phyloP scores from a whole-genome alignment of 2,329 filamentous ascomycete genomes.

The Neurospora sp. region DNA sequence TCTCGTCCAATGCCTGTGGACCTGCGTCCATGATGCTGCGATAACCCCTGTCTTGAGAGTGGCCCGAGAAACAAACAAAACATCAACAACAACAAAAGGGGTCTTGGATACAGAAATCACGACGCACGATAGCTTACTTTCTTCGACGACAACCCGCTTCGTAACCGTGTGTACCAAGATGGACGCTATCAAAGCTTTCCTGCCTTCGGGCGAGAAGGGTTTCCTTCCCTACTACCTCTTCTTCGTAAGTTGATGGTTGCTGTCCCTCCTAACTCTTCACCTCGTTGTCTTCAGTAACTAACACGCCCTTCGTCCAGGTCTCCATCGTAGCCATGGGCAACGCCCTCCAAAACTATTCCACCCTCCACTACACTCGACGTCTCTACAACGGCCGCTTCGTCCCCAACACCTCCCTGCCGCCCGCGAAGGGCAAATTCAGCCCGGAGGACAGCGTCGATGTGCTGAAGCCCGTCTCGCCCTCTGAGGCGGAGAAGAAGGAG shows the following conservation, averaged over 20 bases:
- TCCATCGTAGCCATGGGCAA: conserved; percentile 77
- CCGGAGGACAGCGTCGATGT: conserved; percentile 45
- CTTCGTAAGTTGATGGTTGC: conserved; percentile 30
- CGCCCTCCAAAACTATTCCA: conserved; percentile 72
- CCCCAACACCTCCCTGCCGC: conserved; percentile 35
- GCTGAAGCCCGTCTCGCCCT: conserved; percentile 35
- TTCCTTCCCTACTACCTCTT: conserved; percentile 50
- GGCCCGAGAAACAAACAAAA: not conserved
- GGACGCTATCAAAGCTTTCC: conserved; percentile 33
- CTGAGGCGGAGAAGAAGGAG: conserved; percentile 28
- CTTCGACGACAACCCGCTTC: not conserved
- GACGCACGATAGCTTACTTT: not conserved
- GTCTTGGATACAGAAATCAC: not conserved
- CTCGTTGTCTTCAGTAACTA: not conserved
- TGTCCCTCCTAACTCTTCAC: not conserved
- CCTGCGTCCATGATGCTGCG: not conserved
- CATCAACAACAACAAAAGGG: not conserved
- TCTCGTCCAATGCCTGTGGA: not conserved
- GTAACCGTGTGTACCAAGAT: conserved; percentile 22
- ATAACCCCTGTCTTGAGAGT: not conserved
- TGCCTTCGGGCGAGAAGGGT: conserved; percentile 41
- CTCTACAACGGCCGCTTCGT: conserved; percentile 66
- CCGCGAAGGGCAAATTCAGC: conserved; percentile 31
- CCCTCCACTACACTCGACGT: conserved; percentile 71
- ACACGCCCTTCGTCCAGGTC: conserved; percentile 43